phyloP scores from a whole-genome alignment of 371 early-diverging fungal species.

The Apophysomyces elegans region DNA sequence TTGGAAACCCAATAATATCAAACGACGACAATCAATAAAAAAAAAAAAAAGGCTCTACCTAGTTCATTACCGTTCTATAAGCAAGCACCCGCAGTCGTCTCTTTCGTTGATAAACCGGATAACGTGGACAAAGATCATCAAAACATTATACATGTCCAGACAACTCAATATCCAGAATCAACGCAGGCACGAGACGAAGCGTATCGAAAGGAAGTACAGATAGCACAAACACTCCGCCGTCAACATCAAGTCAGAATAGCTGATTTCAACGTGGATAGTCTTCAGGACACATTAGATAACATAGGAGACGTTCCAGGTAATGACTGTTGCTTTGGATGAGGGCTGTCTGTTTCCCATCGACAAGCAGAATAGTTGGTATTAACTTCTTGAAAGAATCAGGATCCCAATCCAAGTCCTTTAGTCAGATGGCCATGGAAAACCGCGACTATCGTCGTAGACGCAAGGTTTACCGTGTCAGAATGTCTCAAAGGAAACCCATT shows the following conservation, averaged over 20 bases:
- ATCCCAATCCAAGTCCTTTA: background rate
- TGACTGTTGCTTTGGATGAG: too few species aligned
- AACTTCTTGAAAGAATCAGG: too few species aligned
- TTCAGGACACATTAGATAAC: background rate
- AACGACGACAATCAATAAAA: too few species aligned
- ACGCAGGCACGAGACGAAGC: background rate
- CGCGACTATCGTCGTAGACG: constrained; percentile 3
- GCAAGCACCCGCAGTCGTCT: background rate
- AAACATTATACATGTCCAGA: background rate
- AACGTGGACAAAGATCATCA: background rate
- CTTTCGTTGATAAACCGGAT: background rate
- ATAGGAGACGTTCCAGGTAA: background rate
- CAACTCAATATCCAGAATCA: background rate
- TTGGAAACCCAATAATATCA: background rate
- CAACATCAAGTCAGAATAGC: background rate
- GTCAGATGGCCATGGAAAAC: background rate
- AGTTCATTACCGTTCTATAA: background rate
- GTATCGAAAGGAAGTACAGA: background rate
- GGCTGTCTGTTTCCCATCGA: too few species aligned
- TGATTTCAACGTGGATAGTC: background rate
- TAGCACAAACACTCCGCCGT: background rate
- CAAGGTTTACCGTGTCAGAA: background rate
- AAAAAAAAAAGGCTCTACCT: background rate
- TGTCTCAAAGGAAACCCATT: background rate
- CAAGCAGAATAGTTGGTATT: too few species aligned